Evolutionary conservation across 2,329 filamentous ascomycete genomes (phyloP).

Genomic region (Botrytis hyacinthi): DNA sequence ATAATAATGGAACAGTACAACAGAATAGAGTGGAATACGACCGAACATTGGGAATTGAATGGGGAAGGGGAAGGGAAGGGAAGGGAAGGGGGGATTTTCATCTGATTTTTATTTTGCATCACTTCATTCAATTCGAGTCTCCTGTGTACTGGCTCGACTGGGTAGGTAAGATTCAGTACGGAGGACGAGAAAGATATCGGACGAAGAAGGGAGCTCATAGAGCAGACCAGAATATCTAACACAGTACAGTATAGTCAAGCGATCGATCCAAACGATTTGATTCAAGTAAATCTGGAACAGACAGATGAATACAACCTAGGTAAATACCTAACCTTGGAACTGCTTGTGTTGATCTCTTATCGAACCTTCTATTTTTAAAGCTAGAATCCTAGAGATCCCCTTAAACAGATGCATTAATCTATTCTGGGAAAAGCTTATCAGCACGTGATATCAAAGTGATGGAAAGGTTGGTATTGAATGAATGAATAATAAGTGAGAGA

Average conservation of each 20-base stretch:
- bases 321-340: too few species aligned
- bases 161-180: background rate
- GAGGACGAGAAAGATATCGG: background rate
- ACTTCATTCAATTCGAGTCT: background rate
- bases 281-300: background rate
- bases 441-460: slow-evolving; percentile 18
- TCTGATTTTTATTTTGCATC: background rate
- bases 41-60: background rate
- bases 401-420: background rate
- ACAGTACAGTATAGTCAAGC: background rate
- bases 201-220: background rate
- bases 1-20: background rate
- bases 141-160: too few species aligned
- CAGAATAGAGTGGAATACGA: slow-evolving; percentile 6
- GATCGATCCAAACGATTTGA: background rate
- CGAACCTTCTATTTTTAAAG: slow-evolving; percentile 10
- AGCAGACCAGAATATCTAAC: background rate
- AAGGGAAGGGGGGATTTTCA: background rate
- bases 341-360: background rate
- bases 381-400: background rate
- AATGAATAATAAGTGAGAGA: background rate
- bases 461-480: too few species aligned
- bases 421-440: slow-evolving; percentile 14
- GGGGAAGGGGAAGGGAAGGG: background rate
- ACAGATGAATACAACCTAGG: background rate